These are phyloP conservation scores for Monilinia laxa DNA, from an alignment of 2,329 filamentous ascomycete species.

Conservation along the genomic window DNA sequence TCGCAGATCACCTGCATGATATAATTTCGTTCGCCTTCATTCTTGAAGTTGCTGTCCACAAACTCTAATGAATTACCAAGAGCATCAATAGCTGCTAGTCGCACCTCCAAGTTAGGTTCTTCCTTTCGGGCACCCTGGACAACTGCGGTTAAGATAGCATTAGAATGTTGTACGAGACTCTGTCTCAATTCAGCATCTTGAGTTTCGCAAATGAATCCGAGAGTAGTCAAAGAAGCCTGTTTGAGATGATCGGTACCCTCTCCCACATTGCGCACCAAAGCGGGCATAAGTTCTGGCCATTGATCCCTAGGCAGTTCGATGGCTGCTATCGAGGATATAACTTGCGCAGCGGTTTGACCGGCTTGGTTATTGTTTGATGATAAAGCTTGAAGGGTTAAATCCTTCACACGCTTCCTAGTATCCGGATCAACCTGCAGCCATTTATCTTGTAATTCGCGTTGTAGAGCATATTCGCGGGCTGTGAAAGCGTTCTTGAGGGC, in stretches of 20 bases:
- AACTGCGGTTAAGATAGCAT: conserved; percentile 95
- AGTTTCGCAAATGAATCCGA: conserved; percentile 97
- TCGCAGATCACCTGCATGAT: conserved; percentile 99
- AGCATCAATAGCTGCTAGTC: conserved; percentile 87
- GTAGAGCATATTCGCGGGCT: conserved; percentile 81
- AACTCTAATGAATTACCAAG: conserved; percentile 97
- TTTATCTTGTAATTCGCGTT: conserved; percentile 88
- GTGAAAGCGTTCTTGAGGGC: conserved; percentile 98
- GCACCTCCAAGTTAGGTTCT: conserved; percentile 87
- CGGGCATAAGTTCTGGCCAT: conserved; percentile 89
- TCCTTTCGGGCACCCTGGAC: conserved; percentile 97
- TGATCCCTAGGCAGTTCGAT: conserved; percentile 92
- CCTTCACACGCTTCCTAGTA: conserved; percentile 85
- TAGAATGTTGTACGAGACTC: conserved; percentile 82
- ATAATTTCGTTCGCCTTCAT: conserved; percentile 98
- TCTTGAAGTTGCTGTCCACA: conserved; percentile 97
- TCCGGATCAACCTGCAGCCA: conserved; percentile 83
- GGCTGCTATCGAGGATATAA: conserved; percentile 89
- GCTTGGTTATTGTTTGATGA: conserved; percentile 76
- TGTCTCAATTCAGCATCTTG: conserved; percentile 84
- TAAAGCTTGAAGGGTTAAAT: conserved; percentile 84
- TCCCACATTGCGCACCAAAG: conserved; percentile 89
- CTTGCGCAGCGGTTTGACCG: conserved; percentile 86
- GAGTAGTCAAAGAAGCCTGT: conserved; percentile 91
- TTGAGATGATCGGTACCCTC: conserved; percentile 84